Base-by-base conservation (phyloP, 495 filamentous ascomycete species). In the Daldinia bambusicola region DNA sequence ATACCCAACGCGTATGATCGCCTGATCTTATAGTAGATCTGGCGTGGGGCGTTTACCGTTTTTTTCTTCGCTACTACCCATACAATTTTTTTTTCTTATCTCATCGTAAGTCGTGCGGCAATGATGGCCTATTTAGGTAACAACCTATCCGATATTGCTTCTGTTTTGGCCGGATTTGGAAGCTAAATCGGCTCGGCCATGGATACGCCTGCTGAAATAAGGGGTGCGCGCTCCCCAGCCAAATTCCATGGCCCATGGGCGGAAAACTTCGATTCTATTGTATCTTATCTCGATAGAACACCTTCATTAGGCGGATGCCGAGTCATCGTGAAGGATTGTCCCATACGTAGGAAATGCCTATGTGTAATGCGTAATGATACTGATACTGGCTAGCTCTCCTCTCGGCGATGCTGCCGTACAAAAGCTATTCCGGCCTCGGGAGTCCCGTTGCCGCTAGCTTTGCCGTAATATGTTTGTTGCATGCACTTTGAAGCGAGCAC, bases 11-110 rank as follows among this genome's bases (percentile, higher is more conserved):
- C 26, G 67, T 67, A 36, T 74, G 71, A 74, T 70, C 71, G 63
- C 55, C 63, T 74, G 71, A 74, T 74, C 67, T 58, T 73, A 63
- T 26, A 64, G 51, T 60, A 74, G 71, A 74, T 74, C 71, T 70
- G 32, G 53, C 71, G 67, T 74, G 71, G 71, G 67, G 71, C 71
- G 38, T 64, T 64, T 67, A 60, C 71, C 62, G 20, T 63, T 74
- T 74, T 50, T 50, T 57, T 38, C 16, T 32, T 55, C 48, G 18
- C 52, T 53, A 56, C 67, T 58, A 61, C 48, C 48, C 14, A 36
- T 36, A 36, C 26, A 26, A 26, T 26, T 26, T 26, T 26, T 26
- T 40, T 26, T 41, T 52, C 68, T 66, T 74, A 67, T 71, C 67
- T 70, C 63, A 60, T 41, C 12, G 32, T 63, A 55, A 60, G 61